These are phyloP conservation scores for Lenzites betulinus DNA, from an alignment of 768 basidiomycete species.

Conservation along the genomic window DNA sequence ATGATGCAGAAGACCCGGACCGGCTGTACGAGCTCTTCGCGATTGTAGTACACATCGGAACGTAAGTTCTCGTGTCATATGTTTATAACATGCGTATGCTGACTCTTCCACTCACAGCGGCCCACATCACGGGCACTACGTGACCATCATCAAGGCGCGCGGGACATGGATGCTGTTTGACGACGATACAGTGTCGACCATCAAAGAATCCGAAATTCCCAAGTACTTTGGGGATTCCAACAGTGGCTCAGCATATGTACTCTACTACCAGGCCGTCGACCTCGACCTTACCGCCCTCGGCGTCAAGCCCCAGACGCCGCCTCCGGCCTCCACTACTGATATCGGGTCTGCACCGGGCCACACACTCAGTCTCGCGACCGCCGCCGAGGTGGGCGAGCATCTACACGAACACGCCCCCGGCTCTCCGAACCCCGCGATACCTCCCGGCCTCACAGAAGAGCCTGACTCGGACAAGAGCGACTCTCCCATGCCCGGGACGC, in stretches of 20 bases:
- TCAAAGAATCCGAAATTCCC: constrained; percentile 87
- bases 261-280: constrained; percentile 95
- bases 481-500: constrained; percentile 29
- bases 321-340: constrained; percentile 19
- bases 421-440: constrained; percentile 31
- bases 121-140: constrained; percentile 98
- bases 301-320: constrained; percentile 43
- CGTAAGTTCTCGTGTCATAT: constrained; percentile 44
- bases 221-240: constrained; percentile 93
- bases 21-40: constrained; percentile 93
- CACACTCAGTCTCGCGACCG: constrained; percentile 18
- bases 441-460: constrained; percentile 41
- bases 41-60: constrained; percentile 99
- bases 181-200: constrained; percentile 87
- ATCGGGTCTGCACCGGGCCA: constrained; percentile 16
- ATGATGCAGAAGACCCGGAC: constrained; percentile 90
- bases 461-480: constrained; percentile 23
- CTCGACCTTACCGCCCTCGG: constrained; percentile 76
- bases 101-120: constrained; percentile 54
- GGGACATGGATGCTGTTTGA: constrained; percentile 91
- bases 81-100: background rate
- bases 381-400: background rate
- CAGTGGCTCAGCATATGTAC: constrained; percentile 89
- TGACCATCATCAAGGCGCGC: constrained; percentile 88
- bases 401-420: constrained; percentile 14